A percentile compares a stretch with the other conserved stretches of the same genome.
Conservation (phyloP, 2,329 filamentous ascomycete species). For the Ceratocystis papillata region DNA sequence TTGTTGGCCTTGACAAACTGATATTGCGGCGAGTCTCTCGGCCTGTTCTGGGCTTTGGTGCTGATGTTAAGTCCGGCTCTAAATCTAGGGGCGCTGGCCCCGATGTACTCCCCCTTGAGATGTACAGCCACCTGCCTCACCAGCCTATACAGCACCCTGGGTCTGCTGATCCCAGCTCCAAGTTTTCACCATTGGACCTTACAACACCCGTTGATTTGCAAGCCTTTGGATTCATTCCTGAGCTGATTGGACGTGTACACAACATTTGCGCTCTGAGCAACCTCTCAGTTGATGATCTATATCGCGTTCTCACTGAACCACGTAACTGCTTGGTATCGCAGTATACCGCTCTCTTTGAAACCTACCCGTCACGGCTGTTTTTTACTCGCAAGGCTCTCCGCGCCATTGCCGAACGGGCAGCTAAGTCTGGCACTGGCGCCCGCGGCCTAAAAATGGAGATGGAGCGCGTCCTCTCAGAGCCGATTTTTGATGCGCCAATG, state of each 20-base stretch:
- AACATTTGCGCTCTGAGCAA: slow-evolving; percentile 78
- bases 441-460: slow-evolving; percentile 69
- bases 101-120: slow-evolving; percentile 54
- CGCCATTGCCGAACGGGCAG: slow-evolving; percentile 62
- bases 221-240: slow-evolving; percentile 81
- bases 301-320: slow-evolving; percentile 85
- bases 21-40: slow-evolving; percentile 79
- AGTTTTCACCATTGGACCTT: slow-evolving; percentile 55
- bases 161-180: slow-evolving; percentile 28
- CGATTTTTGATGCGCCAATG: slow-evolving; percentile 71
- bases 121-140: slow-evolving; percentile 48
- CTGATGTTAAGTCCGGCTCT: slow-evolving; percentile 53
- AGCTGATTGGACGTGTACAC: slow-evolving; percentile 90
- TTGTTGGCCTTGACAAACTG: slow-evolving; percentile 80
- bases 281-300: slow-evolving; percentile 55
- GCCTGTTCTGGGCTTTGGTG: slow-evolving; percentile 81
- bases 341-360: slow-evolving; percentile 77
- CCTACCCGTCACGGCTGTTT: slow-evolving; percentile 64
- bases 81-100: slow-evolving; percentile 35
- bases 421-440: slow-evolving; percentile 58
- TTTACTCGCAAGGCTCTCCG: slow-evolving; percentile 76
- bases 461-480: slow-evolving; percentile 65
- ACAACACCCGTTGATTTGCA: slow-evolving; percentile 67
- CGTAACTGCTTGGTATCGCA: slow-evolving; percentile 79
- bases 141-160: slow-evolving; percentile 33